Evolutionary conservation across 805 yeast species (phyloP).

Genomic region (Zygosaccharomyces lentus): DNA sequence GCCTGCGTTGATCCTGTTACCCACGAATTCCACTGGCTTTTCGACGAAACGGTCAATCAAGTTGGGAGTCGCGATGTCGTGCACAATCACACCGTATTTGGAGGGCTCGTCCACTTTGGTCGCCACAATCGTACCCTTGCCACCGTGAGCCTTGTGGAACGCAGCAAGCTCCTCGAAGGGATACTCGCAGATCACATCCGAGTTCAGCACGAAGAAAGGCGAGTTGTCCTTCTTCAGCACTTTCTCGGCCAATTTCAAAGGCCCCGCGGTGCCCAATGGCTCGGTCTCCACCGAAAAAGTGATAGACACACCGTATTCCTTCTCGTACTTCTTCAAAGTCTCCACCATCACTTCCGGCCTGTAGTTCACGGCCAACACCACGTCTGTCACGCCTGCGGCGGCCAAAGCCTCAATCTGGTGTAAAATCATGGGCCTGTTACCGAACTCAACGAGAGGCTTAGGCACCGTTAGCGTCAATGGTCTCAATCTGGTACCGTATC

Average conservation of each 20-base stretch:
- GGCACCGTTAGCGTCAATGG: constrained; percentile 94
- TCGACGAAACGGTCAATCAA: constrained; percentile 98
- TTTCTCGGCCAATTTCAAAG: constrained; percentile 93
- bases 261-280: constrained; percentile 99
- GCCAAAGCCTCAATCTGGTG: constrained; percentile 99
- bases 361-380: constrained; percentile 97
- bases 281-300: constrained; percentile 98
- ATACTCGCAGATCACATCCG: constrained; percentile 98
- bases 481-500: constrained; percentile 99
- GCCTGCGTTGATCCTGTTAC: constrained; percentile 99
- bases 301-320: constrained; percentile 88
- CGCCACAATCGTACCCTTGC: constrained; percentile 97
- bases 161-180: constrained; percentile 89
- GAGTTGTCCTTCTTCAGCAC: constrained; percentile 89
- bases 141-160: constrained; percentile 95
- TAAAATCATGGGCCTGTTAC: constrained; percentile 97
- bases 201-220: constrained; percentile 96
- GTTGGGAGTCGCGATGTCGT: constrained; percentile 90
- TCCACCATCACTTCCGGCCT: constrained; percentile 99
- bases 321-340: constrained; percentile 89
- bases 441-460: constrained; percentile 96
- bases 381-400: constrained; percentile 97
- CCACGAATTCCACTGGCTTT: constrained; percentile 98
- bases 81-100: constrained; percentile 98
- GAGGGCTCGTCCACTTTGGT: constrained; percentile 99